phyloP scores from a whole-genome alignment of 176 grass and related monocot species.

The Rhynchospora tenuis region DNA sequence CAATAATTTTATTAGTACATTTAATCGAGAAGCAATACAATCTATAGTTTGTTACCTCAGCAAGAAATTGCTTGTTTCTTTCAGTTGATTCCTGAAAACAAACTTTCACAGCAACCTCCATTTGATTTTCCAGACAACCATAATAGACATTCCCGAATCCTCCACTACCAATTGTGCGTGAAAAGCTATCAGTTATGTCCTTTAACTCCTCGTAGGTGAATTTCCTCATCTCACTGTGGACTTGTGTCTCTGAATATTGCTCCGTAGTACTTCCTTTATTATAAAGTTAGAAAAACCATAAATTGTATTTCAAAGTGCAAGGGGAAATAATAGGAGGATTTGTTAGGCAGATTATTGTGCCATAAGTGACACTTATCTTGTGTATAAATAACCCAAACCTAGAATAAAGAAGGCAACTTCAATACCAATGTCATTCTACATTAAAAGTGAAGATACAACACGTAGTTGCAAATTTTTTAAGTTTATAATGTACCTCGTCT shows the following conservation, averaged over 20 bases:
- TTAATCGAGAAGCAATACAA: background rate
- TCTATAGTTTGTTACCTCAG: conserved; percentile 23
- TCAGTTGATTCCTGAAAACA: background rate
- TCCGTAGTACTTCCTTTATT: too few relatives aligned
- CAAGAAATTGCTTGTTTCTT: conserved; percentile 20
- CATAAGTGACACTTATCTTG: too few relatives aligned
- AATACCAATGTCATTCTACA: background rate
- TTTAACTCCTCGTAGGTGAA: conserved; percentile 22
- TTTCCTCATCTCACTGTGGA: background rate
- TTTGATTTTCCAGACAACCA: conserved; percentile 17
- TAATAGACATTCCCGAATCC: conserved; percentile 26
- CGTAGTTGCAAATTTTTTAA: too few relatives aligned
- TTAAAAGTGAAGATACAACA: too few relatives aligned
- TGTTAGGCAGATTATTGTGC: background rate
- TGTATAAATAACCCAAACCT: background rate
- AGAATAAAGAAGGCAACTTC: background rate
- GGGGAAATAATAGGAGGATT: background rate
- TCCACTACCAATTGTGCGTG: conserved; percentile 25
- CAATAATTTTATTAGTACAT: background rate
- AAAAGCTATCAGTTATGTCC: conserved; percentile 26
- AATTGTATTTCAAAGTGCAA: too few relatives aligned
- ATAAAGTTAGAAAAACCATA: too few relatives aligned
- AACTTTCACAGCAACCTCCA: conserved; percentile 26
- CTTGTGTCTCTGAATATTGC: too few relatives aligned
- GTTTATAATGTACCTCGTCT: background rate